phyloP scores from a whole-genome alignment of 2,329 filamentous ascomycete species.

The Torrubiella hemipterigena region DNA sequence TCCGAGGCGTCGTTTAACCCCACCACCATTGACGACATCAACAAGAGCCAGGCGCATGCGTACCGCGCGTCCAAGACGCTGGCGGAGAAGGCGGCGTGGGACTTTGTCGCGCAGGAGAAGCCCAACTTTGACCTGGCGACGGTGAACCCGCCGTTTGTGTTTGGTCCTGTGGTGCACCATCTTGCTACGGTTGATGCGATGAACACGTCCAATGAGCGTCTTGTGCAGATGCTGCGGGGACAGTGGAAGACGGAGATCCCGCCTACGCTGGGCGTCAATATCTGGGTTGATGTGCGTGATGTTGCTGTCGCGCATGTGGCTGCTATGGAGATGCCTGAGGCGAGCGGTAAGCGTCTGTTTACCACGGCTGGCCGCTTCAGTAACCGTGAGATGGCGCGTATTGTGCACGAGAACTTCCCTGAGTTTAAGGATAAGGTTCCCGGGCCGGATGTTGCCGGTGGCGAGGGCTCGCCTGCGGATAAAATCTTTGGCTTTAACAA shows the following conservation, averaged over 20 bases:
- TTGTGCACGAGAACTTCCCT: slow-evolving; percentile 35
- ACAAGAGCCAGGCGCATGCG: slow-evolving; percentile 24
- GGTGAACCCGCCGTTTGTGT: slow-evolving; percentile 42
- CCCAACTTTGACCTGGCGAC: slow-evolving; percentile 39
- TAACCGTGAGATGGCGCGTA: slow-evolving; percentile 30
- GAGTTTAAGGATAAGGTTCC: slow-evolving; percentile 36
- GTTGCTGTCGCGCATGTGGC: slow-evolving; percentile 39
- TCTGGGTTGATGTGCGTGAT: slow-evolving; percentile 47
- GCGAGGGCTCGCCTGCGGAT: slow-evolving; percentile 24
- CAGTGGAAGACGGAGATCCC: slow-evolving; percentile 34
- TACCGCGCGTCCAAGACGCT: slow-evolving; percentile 45
- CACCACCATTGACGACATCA: slow-evolving; percentile 31
- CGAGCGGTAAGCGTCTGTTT: slow-evolving; percentile 39
- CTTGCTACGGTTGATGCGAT: slow-evolving; percentile 30
- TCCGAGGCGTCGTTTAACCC: slow-evolving; percentile 43
- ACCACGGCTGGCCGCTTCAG: slow-evolving; percentile 32
- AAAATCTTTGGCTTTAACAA: slow-evolving; percentile 45
- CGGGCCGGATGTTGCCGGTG: slow-evolving; percentile 27
- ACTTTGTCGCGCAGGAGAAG: slow-evolving; percentile 30
- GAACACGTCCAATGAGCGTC: slow-evolving; percentile 41
- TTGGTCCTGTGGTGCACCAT: slow-evolving; percentile 39
- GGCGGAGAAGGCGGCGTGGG: slow-evolving; percentile 42
- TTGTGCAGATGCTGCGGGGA: slow-evolving; percentile 37
- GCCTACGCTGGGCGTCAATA: slow-evolving; percentile 23
- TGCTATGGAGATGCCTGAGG: slow-evolving; percentile 35